Evolutionary conservation across 2,329 filamentous ascomycete species (phyloP), one percentile per base, ranked within the genome.

Genomic region (Trichocomaceae sp.): DNA sequence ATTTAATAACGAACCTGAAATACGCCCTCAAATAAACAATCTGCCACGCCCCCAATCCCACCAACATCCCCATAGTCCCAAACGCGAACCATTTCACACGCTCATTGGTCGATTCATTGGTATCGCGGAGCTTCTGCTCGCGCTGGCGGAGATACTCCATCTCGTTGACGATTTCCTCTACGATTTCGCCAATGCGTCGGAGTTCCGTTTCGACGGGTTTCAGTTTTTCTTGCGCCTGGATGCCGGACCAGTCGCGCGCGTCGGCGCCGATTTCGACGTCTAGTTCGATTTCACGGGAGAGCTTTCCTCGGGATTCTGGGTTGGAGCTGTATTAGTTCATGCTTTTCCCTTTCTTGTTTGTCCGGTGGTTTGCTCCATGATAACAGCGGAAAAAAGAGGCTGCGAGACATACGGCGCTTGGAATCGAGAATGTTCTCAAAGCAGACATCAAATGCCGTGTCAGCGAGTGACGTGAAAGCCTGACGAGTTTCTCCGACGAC

Each of bases 81-180:
- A 96, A 85, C 48, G 92, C 92, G 75, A 99, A 99, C 90, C 90
- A 97, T 80, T 97, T 99, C 67, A 99, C 93, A 57, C 93, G 84
- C 76, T 88, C 93, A 77, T 99, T 99, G 62, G 93, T 99, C 80
- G 92, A 97, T 85, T 99, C 93, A 75, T 99, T 99, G 64, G 93
- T 99, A 77, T 99, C 92, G 71, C 93, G 82, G 65, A 99, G 82
- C 79, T 90, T 95, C 82, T 96, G 90, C 80, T 99, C 93, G 65
- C 93, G 83, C 39, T 74, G 66, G 62, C 93, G 83, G 65, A 99
- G 83, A 76, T 97, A 99, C 61, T 97, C 92, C 92, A 99, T 95
- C 80, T 97, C 92, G 60, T 75, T 75, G 48, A 96, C 92, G 60
- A 97, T 84, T 77, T 97, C 92, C 61, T 79, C 80, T 39, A 95